Conservation (phyloP, 331 rosid genomes). For the Quercus phellos region DNA sequence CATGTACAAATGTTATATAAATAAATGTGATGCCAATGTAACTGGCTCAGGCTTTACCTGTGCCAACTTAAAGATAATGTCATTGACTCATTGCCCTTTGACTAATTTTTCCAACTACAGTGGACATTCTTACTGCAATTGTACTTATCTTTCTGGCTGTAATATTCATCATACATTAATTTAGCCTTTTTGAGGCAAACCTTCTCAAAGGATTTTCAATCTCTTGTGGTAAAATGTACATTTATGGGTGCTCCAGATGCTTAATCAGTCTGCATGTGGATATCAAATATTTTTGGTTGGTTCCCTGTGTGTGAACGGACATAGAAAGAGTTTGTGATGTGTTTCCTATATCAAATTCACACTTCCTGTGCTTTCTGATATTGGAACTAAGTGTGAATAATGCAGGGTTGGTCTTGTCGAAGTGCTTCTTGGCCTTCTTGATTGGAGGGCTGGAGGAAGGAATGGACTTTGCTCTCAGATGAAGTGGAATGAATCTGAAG, state of each 20-base stretch:
- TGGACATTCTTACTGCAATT: neutral
- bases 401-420: slow-evolving; percentile 96
- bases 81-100: neutral
- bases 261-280: no score
- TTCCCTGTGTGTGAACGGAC: neutral
- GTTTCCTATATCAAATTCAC: slow-evolving; percentile 1
- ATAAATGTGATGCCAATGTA: neutral
- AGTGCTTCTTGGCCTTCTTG: slow-evolving; percentile 98
- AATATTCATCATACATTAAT: neutral
- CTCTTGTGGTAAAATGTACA: neutral
- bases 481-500: slow-evolving; percentile 99
- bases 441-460: slow-evolving; percentile 99
- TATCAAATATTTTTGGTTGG: no score
- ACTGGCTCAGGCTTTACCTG: neutral
- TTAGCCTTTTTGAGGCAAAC: neutral
- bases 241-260: no score
- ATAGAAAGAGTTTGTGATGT: slow-evolving; percentile 1
- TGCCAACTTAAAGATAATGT: neutral
- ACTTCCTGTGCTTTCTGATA: slow-evolving; percentile 4
- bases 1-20: neutral
- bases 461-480: slow-evolving; percentile 90
- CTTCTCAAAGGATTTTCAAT: neutral
- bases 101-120: neutral
- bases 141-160: neutral
- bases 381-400: slow-evolving; percentile 27